Evolutionary conservation across 2,329 filamentous ascomycete species (phyloP).

Genomic region (Ceratocystis harringtonii): DNA sequence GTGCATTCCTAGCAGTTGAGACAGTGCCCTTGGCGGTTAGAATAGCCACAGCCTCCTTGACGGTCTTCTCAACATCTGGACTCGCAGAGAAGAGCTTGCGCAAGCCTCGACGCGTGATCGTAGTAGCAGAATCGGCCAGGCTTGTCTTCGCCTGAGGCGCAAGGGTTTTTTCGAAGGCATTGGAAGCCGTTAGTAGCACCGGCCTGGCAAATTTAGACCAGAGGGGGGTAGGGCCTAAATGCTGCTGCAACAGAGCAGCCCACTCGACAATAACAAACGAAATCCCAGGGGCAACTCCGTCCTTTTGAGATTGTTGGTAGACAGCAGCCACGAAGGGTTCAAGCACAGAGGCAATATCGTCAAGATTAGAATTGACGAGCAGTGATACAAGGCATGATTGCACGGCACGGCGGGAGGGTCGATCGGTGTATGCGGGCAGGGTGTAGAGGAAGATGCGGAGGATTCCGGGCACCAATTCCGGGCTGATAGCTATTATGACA

Average conservation of each 20-base stretch:
- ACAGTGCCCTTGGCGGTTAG: slow-evolving; percentile 54
- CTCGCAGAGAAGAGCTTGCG: slow-evolving; percentile 53
- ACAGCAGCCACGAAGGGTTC: slow-evolving; percentile 51
- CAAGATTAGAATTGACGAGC: slow-evolving; percentile 37
- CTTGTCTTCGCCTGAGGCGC: slow-evolving; percentile 47
- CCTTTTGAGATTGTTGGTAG: slow-evolving; percentile 58
- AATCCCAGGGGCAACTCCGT: slow-evolving; percentile 59
- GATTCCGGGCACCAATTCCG: slow-evolving; percentile 37
- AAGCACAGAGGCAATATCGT: slow-evolving; percentile 38
- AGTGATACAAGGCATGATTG: slow-evolving; percentile 67
- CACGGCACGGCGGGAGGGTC: slow-evolving; percentile 66
- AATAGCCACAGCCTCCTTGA: slow-evolving; percentile 47
- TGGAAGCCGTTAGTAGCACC: slow-evolving; percentile 53
- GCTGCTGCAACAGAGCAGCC: slow-evolving; percentile 66
- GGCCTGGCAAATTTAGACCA: slow-evolving; percentile 53
- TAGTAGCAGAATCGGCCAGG: slow-evolving; percentile 57
- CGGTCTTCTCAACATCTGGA: slow-evolving; percentile 41
- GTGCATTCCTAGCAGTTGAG: slow-evolving; percentile 53
- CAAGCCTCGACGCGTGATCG: slow-evolving; percentile 65
- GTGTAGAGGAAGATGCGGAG: slow-evolving; percentile 70
- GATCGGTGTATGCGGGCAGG: slow-evolving; percentile 74
- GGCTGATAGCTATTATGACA: slow-evolving; percentile 30
- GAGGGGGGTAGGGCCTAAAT: slow-evolving; percentile 43
- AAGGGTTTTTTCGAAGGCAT: slow-evolving; percentile 63
- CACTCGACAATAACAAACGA: slow-evolving; percentile 86